A percentile compares a stretch with the other conserved stretches of the same genome.
Conservation (phyloP, 2,329 filamentous ascomycete species). For the Cordyceps tenuipes region DNA sequence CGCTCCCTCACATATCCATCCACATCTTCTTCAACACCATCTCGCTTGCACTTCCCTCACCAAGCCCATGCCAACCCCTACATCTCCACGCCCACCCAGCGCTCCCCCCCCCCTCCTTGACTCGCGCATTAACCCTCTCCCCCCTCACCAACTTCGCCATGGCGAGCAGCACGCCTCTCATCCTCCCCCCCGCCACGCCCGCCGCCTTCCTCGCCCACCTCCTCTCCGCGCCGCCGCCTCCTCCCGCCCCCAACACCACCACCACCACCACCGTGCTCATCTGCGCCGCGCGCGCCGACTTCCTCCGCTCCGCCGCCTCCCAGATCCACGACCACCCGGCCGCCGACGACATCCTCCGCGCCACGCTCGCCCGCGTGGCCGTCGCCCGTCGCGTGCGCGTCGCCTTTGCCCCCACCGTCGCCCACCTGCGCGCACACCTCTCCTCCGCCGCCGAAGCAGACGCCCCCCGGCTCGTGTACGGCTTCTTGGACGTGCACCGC, state of each 20-base stretch:
- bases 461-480: conserved; percentile 51
- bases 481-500: conserved; percentile 56
- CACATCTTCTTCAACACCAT: not conserved
- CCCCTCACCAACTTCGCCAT: too few relatives aligned
- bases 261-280: conserved; percentile 60
- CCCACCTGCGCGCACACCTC: conserved; percentile 70
- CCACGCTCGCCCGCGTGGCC: conserved; percentile 61
- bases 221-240: conserved; percentile 38
- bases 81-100: not conserved
- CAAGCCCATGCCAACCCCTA: not conserved
- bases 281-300: conserved; percentile 56
- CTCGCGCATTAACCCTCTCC: not conserved
- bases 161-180: conserved; percentile 16
- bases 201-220: conserved; percentile 58
- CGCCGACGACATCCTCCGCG: conserved; percentile 39
- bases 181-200: conserved; percentile 46
- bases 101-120: not conserved
- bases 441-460: conserved; percentile 39
- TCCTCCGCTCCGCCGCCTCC: conserved; percentile 50
- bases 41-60: not conserved
- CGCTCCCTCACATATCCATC: not conserved
- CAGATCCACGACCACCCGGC: conserved; percentile 31
- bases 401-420: conserved; percentile 65
- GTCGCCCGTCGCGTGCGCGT: conserved; percentile 61
- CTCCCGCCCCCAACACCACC: too few relatives aligned